phyloP scores from a whole-genome alignment of 495 filamentous ascomycete species.

The Apodospora peruviana region DNA sequence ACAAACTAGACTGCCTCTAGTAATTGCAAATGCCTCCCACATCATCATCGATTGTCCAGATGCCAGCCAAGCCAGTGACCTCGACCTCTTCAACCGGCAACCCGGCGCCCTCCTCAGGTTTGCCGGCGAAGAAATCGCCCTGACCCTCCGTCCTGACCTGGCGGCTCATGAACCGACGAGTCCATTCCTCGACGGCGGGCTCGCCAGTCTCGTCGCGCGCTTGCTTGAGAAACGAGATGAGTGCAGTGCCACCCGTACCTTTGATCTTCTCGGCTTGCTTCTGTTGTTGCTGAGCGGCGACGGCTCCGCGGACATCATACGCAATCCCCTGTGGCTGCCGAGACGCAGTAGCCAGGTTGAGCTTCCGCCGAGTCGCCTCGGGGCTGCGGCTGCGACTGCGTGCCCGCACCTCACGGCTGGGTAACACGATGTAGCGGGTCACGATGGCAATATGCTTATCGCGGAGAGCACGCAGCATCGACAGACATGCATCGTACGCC shows the following conservation, averaged over 20 bases:
- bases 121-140: constrained; percentile 57
- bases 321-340: constrained; percentile 36
- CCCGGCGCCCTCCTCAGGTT: constrained; percentile 35
- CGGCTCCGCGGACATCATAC: constrained; percentile 19
- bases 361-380: constrained; percentile 34
- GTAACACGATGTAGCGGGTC: constrained; percentile 88
- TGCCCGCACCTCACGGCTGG: constrained; percentile 43
- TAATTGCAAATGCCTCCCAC: constrained; percentile 56
- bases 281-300: constrained; percentile 13
- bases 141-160: constrained; percentile 37
- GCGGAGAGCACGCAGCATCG: constrained; percentile 83
- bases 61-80: constrained; percentile 73
- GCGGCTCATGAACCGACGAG: constrained; percentile 63
- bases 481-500: constrained; percentile 86
- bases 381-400: constrained; percentile 42
- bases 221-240: constrained; percentile 93
- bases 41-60: constrained; percentile 76
- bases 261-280: constrained; percentile 57
- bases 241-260: constrained; percentile 85
- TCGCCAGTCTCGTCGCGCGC: constrained; percentile 94
- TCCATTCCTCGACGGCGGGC: constrained; percentile 81
- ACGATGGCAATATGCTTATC: constrained; percentile 97
- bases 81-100: constrained; percentile 49
- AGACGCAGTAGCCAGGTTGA: constrained; percentile 63
- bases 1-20: too few relatives aligned